A percentile compares a stretch with the other conserved stretches of the same genome.
Evolutionary conservation across 257 asterid species (phyloP).

Genomic region (Lantana camara): DNA sequence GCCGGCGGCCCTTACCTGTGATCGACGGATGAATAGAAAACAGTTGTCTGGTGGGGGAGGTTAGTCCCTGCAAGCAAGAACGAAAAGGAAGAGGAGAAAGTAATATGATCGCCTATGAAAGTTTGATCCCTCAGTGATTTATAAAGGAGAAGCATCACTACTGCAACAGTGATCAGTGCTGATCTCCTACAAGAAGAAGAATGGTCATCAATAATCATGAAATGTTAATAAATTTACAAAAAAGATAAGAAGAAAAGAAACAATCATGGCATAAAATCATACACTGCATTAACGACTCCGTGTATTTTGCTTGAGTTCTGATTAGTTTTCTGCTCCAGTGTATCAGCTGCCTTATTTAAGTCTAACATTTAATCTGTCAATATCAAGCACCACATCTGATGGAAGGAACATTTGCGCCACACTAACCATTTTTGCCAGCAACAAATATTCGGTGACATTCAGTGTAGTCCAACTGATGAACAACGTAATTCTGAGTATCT

Average conservation of each 20-base stretch:
- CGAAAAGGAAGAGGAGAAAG: too few species aligned
- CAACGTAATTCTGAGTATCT: constrained; percentile 75
- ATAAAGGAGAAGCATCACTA: constrained; percentile 80
- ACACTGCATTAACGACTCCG: constrained; percentile 71
- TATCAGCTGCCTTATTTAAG: constrained; percentile 71
- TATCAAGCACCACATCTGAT: constrained; percentile 67
- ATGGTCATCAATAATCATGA: constrained; percentile 9
- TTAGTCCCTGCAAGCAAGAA: too few species aligned
- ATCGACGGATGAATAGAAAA: too few species aligned
- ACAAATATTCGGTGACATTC: constrained; percentile 82
- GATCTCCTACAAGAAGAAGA: constrained; percentile 58
- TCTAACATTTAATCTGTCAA: constrained; percentile 71
- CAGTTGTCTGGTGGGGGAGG: too few species aligned
- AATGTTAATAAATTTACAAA: too few species aligned
- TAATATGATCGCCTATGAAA: too few species aligned
- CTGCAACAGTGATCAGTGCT: constrained; percentile 69
- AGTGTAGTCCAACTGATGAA: constrained; percentile 89
- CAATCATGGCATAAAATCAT: constrained; percentile 36
- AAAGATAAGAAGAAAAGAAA: background rate
- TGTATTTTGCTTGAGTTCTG: constrained; percentile 69
- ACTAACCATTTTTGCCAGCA: constrained; percentile 76
- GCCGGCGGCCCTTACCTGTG: too few species aligned
- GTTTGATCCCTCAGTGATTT: too few species aligned
- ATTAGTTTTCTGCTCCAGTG: constrained; percentile 63
- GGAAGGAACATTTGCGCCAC: constrained; percentile 94